Conservation (phyloP, 169 alveolate species). For the Theileria parva region DNA sequence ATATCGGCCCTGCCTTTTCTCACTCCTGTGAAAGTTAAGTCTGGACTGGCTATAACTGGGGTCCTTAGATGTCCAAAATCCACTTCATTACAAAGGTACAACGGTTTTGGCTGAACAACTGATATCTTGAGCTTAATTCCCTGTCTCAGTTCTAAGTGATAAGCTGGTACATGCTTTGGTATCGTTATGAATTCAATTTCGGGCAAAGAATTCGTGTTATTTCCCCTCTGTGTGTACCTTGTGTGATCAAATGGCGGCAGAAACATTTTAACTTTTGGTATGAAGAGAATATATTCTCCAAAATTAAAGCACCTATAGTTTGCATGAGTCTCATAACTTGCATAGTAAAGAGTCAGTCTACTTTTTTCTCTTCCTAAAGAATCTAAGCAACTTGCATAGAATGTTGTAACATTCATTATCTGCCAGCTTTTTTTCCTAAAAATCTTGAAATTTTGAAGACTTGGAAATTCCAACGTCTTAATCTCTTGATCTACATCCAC, state of each 20-base stretch:
- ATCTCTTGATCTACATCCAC: not conserved
- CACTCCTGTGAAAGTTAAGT: slow-evolving; percentile 2
- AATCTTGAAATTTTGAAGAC: not conserved
- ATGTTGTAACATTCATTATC: not conserved
- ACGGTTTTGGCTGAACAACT: not conserved
- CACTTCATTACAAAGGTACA: not conserved
- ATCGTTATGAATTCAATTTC: not conserved
- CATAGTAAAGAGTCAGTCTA: not conserved
- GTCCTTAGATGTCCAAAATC: not conserved
- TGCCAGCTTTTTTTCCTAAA: not conserved
- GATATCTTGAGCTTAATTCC: not conserved
- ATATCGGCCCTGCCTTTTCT: not conserved
- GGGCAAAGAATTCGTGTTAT: slow-evolving; percentile 2
- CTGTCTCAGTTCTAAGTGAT: not conserved
- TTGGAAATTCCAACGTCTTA: not conserved
- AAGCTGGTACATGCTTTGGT: not conserved
- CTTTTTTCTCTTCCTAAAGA: not conserved
- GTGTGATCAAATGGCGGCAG: not conserved
- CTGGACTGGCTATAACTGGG: not conserved
- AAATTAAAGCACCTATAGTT: not conserved
- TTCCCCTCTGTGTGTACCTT: not conserved
- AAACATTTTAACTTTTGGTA: slow-evolving; percentile 8
- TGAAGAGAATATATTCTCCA: not conserved
- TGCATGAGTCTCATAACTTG: not conserved
- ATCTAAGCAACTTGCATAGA: slow-evolving; percentile 2